phyloP scores from a whole-genome alignment of 768 basidiomycete species.

The Naematelia encephala region DNA sequence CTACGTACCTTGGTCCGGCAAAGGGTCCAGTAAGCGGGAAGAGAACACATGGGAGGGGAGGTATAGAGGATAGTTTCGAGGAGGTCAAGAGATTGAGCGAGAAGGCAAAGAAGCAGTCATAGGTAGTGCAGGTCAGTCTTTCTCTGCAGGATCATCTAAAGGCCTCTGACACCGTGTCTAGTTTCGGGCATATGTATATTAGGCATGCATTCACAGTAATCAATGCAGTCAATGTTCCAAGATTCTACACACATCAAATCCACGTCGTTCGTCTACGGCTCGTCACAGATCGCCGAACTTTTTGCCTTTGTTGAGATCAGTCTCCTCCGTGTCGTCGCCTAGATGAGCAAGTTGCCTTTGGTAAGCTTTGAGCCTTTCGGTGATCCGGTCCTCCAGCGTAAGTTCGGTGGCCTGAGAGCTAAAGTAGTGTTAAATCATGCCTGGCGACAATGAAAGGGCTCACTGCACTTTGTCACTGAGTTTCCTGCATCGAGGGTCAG shows the following conservation, averaged over 20 bases:
- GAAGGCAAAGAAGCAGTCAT: constrained; percentile 5
- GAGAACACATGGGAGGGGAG: constrained; percentile 46
- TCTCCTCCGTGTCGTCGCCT: neutral
- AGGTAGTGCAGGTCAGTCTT: neutral
- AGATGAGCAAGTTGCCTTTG: constrained; percentile 29
- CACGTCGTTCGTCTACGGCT: too few species aligned
- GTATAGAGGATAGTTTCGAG: constrained; percentile 18
- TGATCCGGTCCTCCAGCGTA: constrained; percentile 42
- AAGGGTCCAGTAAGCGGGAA: constrained; percentile 34
- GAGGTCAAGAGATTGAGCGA: constrained; percentile 28
- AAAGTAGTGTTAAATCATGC: neutral
- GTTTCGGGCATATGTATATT: too few species aligned
- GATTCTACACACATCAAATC: too few species aligned
- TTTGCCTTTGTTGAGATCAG: neutral
- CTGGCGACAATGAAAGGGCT: constrained; percentile 6
- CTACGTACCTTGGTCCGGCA: constrained; percentile 55
- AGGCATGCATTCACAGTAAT: neutral
- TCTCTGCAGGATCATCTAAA: too few species aligned
- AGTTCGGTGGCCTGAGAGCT: constrained; percentile 41
- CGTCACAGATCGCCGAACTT: neutral
- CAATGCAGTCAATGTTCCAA: neutral
- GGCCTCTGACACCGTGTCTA: too few species aligned
- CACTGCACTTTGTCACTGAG: constrained; percentile 41
- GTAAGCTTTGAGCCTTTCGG: constrained; percentile 40
- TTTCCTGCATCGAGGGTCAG: constrained; percentile 13